Conservation (phyloP, 352 stramenopile genomes). For the Pythium sukuiense region DNA sequence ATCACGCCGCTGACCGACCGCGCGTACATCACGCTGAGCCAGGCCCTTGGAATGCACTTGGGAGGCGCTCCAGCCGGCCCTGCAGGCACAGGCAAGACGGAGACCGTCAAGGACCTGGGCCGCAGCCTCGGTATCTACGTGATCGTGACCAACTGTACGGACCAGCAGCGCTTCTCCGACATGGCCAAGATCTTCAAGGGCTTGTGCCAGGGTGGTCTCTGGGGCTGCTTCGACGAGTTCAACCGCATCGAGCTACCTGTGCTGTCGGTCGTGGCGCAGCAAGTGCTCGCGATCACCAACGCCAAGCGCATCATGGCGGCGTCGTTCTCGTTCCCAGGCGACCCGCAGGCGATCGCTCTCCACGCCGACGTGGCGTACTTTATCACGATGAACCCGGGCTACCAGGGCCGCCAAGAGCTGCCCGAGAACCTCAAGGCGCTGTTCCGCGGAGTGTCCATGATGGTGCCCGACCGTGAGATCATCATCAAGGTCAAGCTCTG, state of each 20-base stretch:
- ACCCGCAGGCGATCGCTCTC: conserved; percentile 55
- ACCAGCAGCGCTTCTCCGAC: conserved; percentile 89
- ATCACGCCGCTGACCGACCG: conserved; percentile 91
- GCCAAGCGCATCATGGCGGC: conserved; percentile 54
- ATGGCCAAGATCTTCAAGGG: conserved; percentile 94
- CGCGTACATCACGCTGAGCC: conserved; percentile 90
- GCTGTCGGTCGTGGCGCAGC: conserved; percentile 91
- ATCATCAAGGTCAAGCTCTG: conserved; percentile 96
- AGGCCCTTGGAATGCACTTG: conserved; percentile 88
- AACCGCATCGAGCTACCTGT: conserved; percentile 92
- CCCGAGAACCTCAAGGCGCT: conserved; percentile 98
- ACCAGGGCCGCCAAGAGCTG: conserved; percentile 94
- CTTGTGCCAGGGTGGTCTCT: conserved; percentile 89
- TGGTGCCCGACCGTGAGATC: conserved; percentile 92
- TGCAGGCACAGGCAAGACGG: conserved; percentile 91
- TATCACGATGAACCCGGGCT: conserved; percentile 95
- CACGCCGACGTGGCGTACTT: conserved; percentile 77
- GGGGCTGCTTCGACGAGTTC: conserved; percentile 89
- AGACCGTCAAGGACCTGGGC: conserved; percentile 91
- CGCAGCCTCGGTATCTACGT: conserved; percentile 90
- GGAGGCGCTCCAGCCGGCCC: conserved; percentile 84
- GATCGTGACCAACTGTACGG: conserved; percentile 93
- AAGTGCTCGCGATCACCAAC: conserved; percentile 88
- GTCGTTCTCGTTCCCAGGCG: conserved; percentile 68
- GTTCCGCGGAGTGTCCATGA: conserved; percentile 89